Evolutionary conservation across 2,329 filamentous ascomycete genomes (phyloP).

Genomic region (Rutstroemia sp.): DNA sequence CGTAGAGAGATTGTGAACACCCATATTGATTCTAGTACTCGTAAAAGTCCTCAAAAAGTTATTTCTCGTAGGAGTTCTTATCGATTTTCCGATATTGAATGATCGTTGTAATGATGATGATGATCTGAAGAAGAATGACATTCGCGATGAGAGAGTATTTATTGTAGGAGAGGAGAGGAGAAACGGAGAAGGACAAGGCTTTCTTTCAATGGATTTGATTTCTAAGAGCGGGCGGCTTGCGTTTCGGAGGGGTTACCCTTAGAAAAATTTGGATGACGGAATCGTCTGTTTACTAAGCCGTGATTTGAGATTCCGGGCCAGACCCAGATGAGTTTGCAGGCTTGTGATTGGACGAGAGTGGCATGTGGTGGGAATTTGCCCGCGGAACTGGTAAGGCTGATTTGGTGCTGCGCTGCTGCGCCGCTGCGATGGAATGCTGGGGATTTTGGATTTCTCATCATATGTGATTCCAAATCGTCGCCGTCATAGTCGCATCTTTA

Average conservation of each 20-base stretch:
- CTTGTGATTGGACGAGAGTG: no score
- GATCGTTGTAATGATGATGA: background rate
- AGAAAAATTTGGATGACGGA: background rate
- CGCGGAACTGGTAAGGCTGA: no score
- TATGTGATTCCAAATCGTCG: no score
- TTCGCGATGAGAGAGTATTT: background rate
- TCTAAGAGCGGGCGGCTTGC: background rate
- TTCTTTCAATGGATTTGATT: background rate
- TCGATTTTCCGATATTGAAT: background rate
- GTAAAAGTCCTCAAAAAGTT: background rate
- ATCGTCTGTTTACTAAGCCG: no score
- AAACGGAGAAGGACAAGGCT: background rate
- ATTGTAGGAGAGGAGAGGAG: background rate
- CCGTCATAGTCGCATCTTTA: no score
- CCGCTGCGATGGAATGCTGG: no score
- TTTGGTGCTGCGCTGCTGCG: no score
- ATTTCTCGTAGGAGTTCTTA: background rate
- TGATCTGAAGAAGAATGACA: background rate
- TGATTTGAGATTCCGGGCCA: no score
- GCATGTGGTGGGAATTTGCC: no score
- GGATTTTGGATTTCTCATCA: no score
- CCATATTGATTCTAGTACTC: slow-evolving; percentile 24
- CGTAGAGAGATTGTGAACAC: slow-evolving; percentile 38
- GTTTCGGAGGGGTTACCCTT: no score
- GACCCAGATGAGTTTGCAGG: no score